Percentiles rank a stretch among this genome's conserved stretches.
Conservation (phyloP, 768 basidiomycete genomes). For the Pleurotus salmoneostramineus region DNA sequence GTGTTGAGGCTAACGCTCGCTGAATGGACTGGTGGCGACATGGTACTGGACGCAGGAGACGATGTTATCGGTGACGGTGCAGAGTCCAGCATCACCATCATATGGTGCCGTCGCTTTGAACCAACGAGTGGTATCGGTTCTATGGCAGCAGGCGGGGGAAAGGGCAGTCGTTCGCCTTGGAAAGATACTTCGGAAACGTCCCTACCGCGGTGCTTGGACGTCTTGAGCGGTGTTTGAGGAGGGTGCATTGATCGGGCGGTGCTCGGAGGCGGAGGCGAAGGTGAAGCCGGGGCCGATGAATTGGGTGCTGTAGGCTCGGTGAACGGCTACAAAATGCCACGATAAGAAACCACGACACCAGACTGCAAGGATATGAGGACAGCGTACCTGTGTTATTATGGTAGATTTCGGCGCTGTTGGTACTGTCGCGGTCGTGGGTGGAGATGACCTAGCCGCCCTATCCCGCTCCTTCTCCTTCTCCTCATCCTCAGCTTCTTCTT, state of each 20-base stretch:
- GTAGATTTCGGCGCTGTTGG: constrained; percentile 6
- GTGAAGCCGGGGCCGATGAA: constrained; percentile 24
- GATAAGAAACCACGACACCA: constrained; percentile 9
- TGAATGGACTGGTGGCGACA: constrained; percentile 17
- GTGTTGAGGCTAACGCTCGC: constrained; percentile 28
- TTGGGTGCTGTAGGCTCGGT: constrained; percentile 19
- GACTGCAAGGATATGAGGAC: constrained; percentile 21
- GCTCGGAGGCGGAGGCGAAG: constrained; percentile 28
- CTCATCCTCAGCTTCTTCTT: constrained; percentile 83
- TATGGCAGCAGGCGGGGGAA: not conserved
- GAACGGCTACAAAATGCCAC: constrained; percentile 14
- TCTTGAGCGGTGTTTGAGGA: constrained; percentile 9
- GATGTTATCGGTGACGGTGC: constrained; percentile 33
- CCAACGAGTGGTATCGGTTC: constrained; percentile 43
- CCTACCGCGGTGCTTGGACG: not conserved
- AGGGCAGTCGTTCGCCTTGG: not conserved
- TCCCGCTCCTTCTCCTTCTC: constrained; percentile 58
- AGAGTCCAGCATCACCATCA: constrained; percentile 75
- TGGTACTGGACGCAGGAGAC: constrained; percentile 29
- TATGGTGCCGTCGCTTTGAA: constrained; percentile 71
- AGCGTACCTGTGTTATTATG: constrained; percentile 10
- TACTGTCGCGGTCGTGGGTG: constrained; percentile 7
- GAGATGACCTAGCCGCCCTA: constrained; percentile 22
- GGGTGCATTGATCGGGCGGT: constrained; percentile 21
- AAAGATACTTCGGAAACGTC: not conserved